phyloP scores from a whole-genome alignment of 2,329 filamentous ascomycete genomes.

The Phyllosticta ampelicida region DNA sequence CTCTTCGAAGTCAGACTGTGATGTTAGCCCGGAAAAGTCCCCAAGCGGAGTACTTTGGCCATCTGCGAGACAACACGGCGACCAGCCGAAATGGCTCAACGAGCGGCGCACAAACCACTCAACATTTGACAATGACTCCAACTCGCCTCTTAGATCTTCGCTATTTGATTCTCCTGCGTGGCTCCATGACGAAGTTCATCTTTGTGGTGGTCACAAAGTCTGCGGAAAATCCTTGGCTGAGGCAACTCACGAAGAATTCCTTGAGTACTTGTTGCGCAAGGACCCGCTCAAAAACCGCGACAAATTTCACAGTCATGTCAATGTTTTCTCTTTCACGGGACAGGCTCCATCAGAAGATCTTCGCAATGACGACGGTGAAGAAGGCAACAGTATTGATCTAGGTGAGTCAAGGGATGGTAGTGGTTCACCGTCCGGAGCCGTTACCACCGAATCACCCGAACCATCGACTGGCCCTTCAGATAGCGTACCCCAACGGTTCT shows the following conservation, averaged over 20 bases:
- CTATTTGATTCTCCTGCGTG: neutral
- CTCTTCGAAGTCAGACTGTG: neutral
- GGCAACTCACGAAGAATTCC: neutral
- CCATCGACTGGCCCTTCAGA: neutral
- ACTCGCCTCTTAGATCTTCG: neutral
- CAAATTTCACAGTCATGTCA: neutral
- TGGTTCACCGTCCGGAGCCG: neutral
- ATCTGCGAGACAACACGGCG: neutral
- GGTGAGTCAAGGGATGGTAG: neutral
- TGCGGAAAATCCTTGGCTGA: neutral
- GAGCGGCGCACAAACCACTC: neutral
- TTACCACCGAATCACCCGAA: neutral
- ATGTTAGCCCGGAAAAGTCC: neutral
- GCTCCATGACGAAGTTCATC: neutral
- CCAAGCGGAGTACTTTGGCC: neutral
- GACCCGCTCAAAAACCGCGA: neutral
- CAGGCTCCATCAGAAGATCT: neutral
- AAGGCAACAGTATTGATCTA: neutral
- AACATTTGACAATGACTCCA: neutral
- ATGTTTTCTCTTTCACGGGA: neutral
- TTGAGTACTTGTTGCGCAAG: neutral
- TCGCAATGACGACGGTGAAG: neutral
- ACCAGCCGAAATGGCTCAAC: neutral
- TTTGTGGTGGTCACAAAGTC: neutral
- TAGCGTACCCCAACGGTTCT: neutral